These are phyloP conservation scores for Cyclaneusma minus DNA, from an alignment of 2,329 filamentous ascomycete genomes.

Conservation along the genomic window DNA sequence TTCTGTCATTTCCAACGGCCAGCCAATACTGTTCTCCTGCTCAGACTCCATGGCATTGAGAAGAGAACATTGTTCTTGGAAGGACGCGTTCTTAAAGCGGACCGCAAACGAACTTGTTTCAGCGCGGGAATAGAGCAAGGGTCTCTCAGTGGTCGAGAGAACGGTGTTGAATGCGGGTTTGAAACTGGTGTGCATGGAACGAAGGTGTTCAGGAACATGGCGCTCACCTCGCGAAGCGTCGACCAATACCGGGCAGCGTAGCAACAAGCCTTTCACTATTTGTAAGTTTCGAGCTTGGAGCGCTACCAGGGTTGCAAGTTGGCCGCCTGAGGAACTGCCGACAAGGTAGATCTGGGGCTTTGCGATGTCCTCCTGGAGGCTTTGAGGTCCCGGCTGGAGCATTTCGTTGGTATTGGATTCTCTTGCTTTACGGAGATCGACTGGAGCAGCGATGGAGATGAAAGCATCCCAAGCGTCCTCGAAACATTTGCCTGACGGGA, in stretches of 20 bases:
- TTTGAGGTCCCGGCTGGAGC: too few relatives aligned
- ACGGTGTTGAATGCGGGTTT: conserved; percentile 20
- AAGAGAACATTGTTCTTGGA: too few relatives aligned
- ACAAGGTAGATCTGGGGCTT: conserved; percentile 20
- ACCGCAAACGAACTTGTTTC: too few relatives aligned
- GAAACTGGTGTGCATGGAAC: conserved; percentile 23
- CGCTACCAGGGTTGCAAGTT: conserved; percentile 29
- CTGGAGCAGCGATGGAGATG: conserved; percentile 11
- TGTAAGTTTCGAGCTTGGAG: conserved; percentile 14
- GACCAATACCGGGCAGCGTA: conserved; percentile 32
- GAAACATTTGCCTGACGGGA: conserved; percentile 24
- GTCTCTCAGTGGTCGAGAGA: too few relatives aligned
- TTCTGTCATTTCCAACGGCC: conserved; percentile 25
- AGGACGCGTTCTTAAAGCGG: too few relatives aligned
- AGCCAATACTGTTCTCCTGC: conserved; percentile 23
- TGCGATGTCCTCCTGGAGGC: too few relatives aligned
- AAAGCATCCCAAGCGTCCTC: conserved; percentile 26
- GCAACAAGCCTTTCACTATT: conserved; percentile 23
- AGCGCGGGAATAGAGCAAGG: too few relatives aligned
- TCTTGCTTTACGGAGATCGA: not conserved
- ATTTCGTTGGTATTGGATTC: too few relatives aligned
- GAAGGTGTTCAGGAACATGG: conserved; percentile 22
- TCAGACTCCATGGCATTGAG: conserved; percentile 19
- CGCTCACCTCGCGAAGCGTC: conserved; percentile 23
- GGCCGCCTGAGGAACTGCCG: conserved; percentile 32